A percentile compares a stretch with the other conserved stretches of the same genome.
Conservation (phyloP, 352 stramenopile species). For the Globisporangium cylindrosporum region DNA sequence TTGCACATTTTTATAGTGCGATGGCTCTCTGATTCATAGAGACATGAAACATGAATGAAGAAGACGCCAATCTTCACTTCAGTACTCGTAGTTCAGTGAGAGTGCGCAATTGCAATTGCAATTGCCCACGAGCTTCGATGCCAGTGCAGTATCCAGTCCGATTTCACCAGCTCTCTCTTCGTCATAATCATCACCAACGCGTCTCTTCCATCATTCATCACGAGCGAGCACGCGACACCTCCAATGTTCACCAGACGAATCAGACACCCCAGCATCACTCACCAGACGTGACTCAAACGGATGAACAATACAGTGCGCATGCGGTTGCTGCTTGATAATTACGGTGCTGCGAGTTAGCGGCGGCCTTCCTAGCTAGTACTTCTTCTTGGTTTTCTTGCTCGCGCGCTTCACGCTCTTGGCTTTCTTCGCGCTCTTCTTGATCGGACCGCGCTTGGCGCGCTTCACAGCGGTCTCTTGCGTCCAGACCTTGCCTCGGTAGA, state of each 20-base stretch:
- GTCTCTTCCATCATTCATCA: not conserved
- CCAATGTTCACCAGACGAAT: not conserved
- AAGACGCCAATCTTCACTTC: not conserved
- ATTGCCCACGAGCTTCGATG: not conserved
- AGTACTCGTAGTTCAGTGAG: too few species aligned
- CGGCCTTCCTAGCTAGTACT: not conserved
- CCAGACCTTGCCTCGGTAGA: constrained; percentile 18
- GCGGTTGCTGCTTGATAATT: not conserved
- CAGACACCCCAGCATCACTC: not conserved
- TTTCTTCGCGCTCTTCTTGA: constrained; percentile 10
- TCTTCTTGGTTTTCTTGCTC: constrained; percentile 13
- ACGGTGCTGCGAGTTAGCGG: not conserved
- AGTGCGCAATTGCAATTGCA: too few species aligned
- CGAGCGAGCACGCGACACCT: not conserved
- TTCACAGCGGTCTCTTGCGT: constrained; percentile 17
- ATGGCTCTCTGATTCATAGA: not conserved
- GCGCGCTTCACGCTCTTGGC: constrained; percentile 7
- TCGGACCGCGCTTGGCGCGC: constrained; percentile 11
- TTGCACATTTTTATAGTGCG: not conserved
- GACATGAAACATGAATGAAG: not conserved
- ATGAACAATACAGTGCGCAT: not conserved
- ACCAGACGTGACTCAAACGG: not conserved
- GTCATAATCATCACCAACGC: not conserved
- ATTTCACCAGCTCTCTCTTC: not conserved
- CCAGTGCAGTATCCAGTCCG: not conserved